Evolutionary conservation across 169 alveolate genomes (phyloP).

Genomic region (Haemoproteus tartakovskyi): DNA sequence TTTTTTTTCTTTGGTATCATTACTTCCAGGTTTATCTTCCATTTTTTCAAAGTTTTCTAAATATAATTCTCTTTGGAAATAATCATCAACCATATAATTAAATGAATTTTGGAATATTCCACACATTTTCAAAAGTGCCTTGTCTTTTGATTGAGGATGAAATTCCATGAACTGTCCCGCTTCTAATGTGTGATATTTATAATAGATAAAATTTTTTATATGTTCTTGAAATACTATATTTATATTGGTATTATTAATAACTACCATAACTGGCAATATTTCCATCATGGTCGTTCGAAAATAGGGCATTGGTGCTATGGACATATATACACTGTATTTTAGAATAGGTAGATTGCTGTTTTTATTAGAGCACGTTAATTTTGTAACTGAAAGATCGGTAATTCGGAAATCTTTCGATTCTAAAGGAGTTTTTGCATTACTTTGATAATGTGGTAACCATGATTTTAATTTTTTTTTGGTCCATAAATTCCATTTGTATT

Average conservation of each 20-base stretch:
- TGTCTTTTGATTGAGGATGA: conserved; percentile 81
- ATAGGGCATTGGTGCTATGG: conserved; percentile 84
- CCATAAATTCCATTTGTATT: no score
- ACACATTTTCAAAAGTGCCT: conserved; percentile 72
- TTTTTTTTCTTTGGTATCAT: no score
- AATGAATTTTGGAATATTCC: conserved; percentile 67
- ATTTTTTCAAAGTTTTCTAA: conserved; percentile 33
- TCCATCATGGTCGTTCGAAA: conserved; percentile 80
- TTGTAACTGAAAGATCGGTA: conserved; percentile 48
- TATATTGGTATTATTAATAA: conserved; percentile 54
- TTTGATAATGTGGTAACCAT: no score
- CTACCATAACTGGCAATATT: conserved; percentile 78
- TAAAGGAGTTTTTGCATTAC: conserved; percentile 34
- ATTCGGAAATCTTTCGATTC: conserved; percentile 55
- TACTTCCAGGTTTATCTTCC: no score
- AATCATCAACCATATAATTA: conserved; percentile 25
- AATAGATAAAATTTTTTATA: conserved; percentile 8
- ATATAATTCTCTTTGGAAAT: conserved; percentile 47
- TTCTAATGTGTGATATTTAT: conserved; percentile 66
- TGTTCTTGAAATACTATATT: conserved; percentile 46
- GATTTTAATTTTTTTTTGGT: no score
- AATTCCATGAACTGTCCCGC: conserved; percentile 80
- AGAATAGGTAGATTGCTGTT: conserved; percentile 73
- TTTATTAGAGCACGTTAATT: conserved; percentile 47
- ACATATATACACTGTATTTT: conserved; percentile 76